These are phyloP conservation scores for Phlebopus sp. DNA, from an alignment of 1,284 basidiomycete genomes.

Conservation along the genomic window DNA sequence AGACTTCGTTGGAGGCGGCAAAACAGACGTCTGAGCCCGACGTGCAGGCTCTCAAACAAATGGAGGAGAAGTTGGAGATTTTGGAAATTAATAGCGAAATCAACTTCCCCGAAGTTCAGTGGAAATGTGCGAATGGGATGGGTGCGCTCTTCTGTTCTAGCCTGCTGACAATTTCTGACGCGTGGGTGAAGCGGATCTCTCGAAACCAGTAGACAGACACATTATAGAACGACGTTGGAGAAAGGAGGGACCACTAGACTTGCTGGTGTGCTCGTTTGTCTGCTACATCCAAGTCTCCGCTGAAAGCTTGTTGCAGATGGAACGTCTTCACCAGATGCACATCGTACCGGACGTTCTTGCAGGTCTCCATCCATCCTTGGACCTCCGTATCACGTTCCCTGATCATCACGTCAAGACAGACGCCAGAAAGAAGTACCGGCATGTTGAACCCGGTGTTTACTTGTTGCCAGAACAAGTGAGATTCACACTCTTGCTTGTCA, in stretches of 20 bases:
- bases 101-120: constrained; percentile 77
- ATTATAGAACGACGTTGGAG: constrained; percentile 86
- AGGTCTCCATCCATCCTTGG: constrained; percentile 67
- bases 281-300: too few relatives aligned
- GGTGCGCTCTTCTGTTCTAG: constrained; percentile 45
- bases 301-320: constrained; percentile 59
- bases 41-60: constrained; percentile 36
- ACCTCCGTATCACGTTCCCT: constrained; percentile 65
- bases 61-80: constrained; percentile 45
- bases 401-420: constrained; percentile 31
- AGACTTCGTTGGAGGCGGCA: constrained; percentile 33
- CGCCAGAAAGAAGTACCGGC: constrained; percentile 41
- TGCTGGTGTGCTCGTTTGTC: constrained; percentile 57
- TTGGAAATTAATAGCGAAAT: constrained; percentile 65
- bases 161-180: constrained; percentile 1
- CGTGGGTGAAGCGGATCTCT: constrained; percentile 53
- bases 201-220: constrained; percentile 70
- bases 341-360: constrained; percentile 88
- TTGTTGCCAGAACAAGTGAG: constrained; percentile 61
- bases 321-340: constrained; percentile 86
- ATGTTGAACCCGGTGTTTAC: constrained; percentile 72
- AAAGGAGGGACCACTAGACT: constrained; percentile 77
- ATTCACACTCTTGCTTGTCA: not conserved
- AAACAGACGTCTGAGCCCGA: constrained; percentile 32
- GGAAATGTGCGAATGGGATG: constrained; percentile 74